A percentile compares a stretch with the other conserved stretches of the same genome.
These are phyloP conservation scores for Nemania abortiva DNA, from an alignment of 2,329 filamentous ascomycete genomes.

Conservation along the genomic window DNA sequence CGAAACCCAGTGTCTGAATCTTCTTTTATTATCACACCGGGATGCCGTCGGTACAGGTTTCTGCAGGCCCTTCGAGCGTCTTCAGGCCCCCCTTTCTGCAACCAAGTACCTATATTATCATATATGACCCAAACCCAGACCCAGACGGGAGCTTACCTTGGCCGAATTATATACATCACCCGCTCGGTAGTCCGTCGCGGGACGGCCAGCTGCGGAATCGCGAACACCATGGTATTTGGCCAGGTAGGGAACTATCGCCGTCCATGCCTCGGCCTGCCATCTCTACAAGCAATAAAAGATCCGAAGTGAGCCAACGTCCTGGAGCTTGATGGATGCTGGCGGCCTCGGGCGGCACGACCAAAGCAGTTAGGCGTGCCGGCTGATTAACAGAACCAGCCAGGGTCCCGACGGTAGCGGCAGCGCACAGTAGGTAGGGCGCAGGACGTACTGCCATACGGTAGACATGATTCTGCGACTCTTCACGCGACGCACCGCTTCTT, in stretches of 20 bases:
- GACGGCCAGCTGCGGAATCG: constrained; percentile 15
- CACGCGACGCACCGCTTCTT: constrained; percentile 8
- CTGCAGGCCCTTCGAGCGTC: neutral
- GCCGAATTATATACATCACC: constrained; percentile 24
- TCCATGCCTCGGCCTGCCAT: constrained; percentile 46
- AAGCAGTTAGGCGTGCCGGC: constrained; percentile 41
- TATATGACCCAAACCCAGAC: neutral
- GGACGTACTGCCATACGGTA: neutral
- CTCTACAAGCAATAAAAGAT: constrained; percentile 44
- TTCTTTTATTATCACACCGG: constrained; percentile 8
- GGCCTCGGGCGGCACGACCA: constrained; percentile 42
- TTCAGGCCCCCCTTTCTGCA: neutral
- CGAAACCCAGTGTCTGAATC: constrained; percentile 7
- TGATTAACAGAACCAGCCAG: constrained; percentile 37
- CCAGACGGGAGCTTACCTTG: constrained; percentile 7
- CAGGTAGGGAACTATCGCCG: constrained; percentile 49
- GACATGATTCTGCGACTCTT: neutral
- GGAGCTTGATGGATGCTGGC: constrained; percentile 41
- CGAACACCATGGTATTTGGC: constrained; percentile 34
- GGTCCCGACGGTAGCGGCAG: constrained; percentile 23
- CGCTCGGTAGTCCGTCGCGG: constrained; percentile 16
- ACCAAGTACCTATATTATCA: constrained; percentile 7
- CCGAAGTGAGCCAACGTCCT: constrained; percentile 44
- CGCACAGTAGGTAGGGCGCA: neutral
- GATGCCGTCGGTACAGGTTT: neutral